A percentile compares a stretch with the other conserved stretches of the same genome.
Conservation (phyloP, 2,329 filamentous ascomycete genomes). For the Blumeriella jaapii region DNA sequence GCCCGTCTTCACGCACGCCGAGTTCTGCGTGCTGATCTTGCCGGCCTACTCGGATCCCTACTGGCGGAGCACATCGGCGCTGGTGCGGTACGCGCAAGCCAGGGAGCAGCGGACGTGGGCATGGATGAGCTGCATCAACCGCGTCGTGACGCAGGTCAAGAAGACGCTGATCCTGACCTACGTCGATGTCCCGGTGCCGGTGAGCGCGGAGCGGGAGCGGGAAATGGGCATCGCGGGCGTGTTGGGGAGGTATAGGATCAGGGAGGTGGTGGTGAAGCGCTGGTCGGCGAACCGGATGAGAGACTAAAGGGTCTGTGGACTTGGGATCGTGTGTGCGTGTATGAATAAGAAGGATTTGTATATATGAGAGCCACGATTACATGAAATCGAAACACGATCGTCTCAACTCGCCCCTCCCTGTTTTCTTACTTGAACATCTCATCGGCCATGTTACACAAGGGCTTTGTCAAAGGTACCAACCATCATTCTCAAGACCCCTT, state of each 20-base stretch:
- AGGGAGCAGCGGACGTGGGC: constrained; percentile 52
- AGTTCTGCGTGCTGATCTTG: constrained; percentile 78
- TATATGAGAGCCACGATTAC: too few species aligned
- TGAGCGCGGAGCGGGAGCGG: constrained; percentile 33
- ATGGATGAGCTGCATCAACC: constrained; percentile 80
- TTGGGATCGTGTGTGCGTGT: constrained; percentile 1
- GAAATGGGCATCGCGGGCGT: constrained; percentile 47
- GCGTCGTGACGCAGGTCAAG: constrained; percentile 78
- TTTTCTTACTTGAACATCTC: too few species aligned
- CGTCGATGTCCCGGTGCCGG: constrained; percentile 73
- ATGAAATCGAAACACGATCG: too few species aligned
- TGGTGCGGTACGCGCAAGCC: constrained; percentile 39
- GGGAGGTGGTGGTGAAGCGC: constrained; percentile 70
- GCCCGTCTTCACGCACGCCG: constrained; percentile 87
- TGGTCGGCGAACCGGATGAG: constrained; percentile 41
- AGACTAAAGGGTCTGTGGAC: constrained; percentile 3
- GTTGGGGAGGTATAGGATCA: constrained; percentile 60
- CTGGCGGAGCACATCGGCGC: constrained; percentile 46
- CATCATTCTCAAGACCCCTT: too few species aligned
- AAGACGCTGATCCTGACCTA: constrained; percentile 87
- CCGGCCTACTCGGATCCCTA: constrained; percentile 67
- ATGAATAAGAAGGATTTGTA: too few species aligned
- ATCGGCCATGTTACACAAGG: too few species aligned
- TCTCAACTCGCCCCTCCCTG: too few species aligned
- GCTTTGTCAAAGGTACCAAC: too few species aligned